phyloP scores from a whole-genome alignment of 805 yeast genomes.

The Ogataea zsoltii region DNA sequence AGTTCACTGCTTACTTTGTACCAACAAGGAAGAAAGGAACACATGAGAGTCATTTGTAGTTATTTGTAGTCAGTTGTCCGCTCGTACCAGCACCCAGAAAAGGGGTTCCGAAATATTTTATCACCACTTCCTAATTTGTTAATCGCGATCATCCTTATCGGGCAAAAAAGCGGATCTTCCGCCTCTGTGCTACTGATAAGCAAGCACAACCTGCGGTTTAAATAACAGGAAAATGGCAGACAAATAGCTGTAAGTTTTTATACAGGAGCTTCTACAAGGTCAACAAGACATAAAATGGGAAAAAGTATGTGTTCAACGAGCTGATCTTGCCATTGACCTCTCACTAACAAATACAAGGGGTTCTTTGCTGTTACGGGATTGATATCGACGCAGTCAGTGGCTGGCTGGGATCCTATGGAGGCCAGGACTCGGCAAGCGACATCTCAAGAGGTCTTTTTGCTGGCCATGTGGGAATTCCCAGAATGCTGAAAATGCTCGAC shows the following conservation, averaged over 20 bases:
- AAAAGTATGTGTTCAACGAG: neutral
- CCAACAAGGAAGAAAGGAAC: too few species aligned
- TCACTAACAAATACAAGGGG: constrained; percentile 22
- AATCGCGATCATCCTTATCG: neutral
- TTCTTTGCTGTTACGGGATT: constrained; percentile 38
- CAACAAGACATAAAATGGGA: neutral
- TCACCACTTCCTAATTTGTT: constrained; percentile 1
- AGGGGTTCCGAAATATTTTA: neutral
- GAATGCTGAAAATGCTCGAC: constrained; percentile 35
- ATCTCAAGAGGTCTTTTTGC: constrained; percentile 40
- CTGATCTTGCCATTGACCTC: neutral
- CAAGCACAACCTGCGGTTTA: too few species aligned
- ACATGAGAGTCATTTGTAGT: too few species aligned
- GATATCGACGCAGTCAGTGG: constrained; percentile 41
- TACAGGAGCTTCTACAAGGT: too few species aligned
- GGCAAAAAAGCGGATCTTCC: neutral
- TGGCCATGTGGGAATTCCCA: constrained; percentile 38
- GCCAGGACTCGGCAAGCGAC: constrained; percentile 38
- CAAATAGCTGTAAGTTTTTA: too few species aligned
- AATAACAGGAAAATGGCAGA: too few species aligned
- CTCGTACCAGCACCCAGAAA: neutral
- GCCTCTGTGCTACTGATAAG: neutral
- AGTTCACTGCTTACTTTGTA: too few species aligned
- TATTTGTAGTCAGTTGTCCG: too few species aligned
- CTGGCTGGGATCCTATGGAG: constrained; percentile 41